Conservation (phyloP, 345 rosid species). For the Syzygium aromaticum region DNA sequence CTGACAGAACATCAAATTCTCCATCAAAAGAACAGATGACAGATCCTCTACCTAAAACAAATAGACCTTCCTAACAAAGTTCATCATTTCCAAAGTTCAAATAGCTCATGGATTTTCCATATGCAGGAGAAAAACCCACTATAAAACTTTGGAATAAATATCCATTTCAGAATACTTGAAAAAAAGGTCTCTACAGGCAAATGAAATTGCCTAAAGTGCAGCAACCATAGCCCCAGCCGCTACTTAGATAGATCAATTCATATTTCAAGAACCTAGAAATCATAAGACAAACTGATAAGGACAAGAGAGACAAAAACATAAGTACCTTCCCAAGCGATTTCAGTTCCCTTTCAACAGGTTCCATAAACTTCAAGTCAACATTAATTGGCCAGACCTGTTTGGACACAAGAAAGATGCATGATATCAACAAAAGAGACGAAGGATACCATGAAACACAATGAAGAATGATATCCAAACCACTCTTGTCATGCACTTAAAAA, state of each 20-base stretch:
- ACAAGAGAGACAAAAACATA: background rate
- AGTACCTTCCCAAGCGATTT: constrained; percentile 74
- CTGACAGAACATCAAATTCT: background rate
- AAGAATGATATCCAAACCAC: background rate
- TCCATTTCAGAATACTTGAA: background rate
- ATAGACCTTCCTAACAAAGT: background rate
- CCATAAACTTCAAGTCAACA: constrained; percentile 63
- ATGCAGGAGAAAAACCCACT: background rate
- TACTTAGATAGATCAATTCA: background rate
- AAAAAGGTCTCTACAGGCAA: background rate
- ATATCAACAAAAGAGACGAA: background rate
- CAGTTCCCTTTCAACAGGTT: constrained; percentile 74
- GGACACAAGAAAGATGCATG: background rate
- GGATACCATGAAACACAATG: background rate
- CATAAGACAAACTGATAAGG: background rate
- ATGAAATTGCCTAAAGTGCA: background rate
- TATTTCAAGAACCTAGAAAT: background rate
- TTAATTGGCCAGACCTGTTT: constrained; percentile 84
- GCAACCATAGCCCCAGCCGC: background rate
- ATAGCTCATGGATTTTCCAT: background rate
- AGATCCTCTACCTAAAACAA: background rate
- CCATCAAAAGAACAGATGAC: background rate
- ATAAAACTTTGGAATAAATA: background rate
- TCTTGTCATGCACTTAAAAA: background rate
- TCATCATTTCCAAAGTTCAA: background rate